Evolutionary conservation across 768 basidiomycete species (phyloP).

Genomic region (Termitomyces sp.): DNA sequence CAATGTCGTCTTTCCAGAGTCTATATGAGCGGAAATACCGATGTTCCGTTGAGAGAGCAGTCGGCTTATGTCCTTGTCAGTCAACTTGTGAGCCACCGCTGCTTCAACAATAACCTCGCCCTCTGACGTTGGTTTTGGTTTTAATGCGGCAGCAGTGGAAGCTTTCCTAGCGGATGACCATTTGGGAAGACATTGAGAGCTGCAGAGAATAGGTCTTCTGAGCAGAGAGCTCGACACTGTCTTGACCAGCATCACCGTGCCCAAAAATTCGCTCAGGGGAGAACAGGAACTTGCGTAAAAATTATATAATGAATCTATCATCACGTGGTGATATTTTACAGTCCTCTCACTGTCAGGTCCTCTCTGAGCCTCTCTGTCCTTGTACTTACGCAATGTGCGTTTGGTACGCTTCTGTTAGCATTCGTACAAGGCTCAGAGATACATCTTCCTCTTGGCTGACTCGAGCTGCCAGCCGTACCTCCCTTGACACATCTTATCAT

Average conservation of each 20-base stretch:
- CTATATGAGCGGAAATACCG: constrained; percentile 93
- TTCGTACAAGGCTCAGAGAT: too few species aligned
- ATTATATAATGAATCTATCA: neutral
- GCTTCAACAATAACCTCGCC: constrained; percentile 16
- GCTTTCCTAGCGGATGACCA: constrained; percentile 28
- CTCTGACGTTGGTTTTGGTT: constrained; percentile 18
- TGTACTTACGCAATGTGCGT: too few species aligned
- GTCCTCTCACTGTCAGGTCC: too few species aligned
- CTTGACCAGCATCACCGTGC: constrained; percentile 19
- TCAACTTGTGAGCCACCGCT: constrained; percentile 41
- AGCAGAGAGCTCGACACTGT: constrained; percentile 14
- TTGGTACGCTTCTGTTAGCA: too few species aligned
- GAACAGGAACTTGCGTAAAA: neutral
- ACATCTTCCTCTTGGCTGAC: too few species aligned
- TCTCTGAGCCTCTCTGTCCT: too few species aligned
- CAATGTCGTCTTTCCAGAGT: constrained; percentile 96
- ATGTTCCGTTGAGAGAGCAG: constrained; percentile 87
- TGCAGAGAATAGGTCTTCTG: constrained; percentile 4
- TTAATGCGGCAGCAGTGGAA: constrained; percentile 42
- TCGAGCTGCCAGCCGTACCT: too few species aligned
- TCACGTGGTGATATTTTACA: too few species aligned
- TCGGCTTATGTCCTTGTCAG: constrained; percentile 62
- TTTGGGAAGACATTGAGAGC: constrained; percentile 1
- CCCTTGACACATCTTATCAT: too few species aligned
- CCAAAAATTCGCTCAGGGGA: neutral